phyloP scores from a whole-genome alignment of 768 basidiomycete species.

The Melanogaster broomeanus region DNA sequence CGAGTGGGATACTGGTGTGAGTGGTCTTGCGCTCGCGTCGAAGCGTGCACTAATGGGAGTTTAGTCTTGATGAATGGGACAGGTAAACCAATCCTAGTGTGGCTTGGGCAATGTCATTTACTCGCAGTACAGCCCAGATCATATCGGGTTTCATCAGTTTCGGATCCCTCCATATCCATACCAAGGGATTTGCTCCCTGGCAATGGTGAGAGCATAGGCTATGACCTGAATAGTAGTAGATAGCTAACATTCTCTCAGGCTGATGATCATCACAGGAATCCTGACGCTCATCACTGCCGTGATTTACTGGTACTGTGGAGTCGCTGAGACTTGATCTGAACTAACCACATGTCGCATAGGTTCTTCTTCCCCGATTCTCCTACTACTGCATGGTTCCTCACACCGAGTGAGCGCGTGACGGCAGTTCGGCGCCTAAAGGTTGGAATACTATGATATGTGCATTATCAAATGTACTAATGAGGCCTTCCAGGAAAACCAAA shows the following conservation, averaged over 20 bases:
- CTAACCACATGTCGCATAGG: constrained; percentile 32
- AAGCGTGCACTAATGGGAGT: neutral
- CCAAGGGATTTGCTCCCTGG: constrained; percentile 62
- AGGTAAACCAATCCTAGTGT: constrained; percentile 35
- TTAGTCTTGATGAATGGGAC: constrained; percentile 76
- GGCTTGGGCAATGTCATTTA: constrained; percentile 8
- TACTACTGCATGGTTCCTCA: constrained; percentile 76
- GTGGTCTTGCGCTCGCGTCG: constrained; percentile 21
- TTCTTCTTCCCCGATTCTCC: constrained; percentile 76
- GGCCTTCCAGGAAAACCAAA: constrained; percentile 61
- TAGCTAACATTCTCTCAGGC: constrained; percentile 34
- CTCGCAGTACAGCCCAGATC: constrained; percentile 53
- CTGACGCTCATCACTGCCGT: constrained; percentile 56
- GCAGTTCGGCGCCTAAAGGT: constrained; percentile 70
- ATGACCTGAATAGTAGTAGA: neutral
- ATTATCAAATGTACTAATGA: neutral
- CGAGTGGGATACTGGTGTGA: constrained; percentile 79
- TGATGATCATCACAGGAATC: constrained; percentile 70
- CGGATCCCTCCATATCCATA: constrained; percentile 62
- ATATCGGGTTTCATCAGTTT: constrained; percentile 70
- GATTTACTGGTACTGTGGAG: constrained; percentile 49
- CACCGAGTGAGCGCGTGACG: constrained; percentile 54
- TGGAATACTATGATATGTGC: neutral
- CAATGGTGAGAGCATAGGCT: constrained; percentile 51
- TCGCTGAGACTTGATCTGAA: neutral